phyloP scores from a whole-genome alignment of 176 grass and related monocot genomes.

The Triticum monococcum region DNA sequence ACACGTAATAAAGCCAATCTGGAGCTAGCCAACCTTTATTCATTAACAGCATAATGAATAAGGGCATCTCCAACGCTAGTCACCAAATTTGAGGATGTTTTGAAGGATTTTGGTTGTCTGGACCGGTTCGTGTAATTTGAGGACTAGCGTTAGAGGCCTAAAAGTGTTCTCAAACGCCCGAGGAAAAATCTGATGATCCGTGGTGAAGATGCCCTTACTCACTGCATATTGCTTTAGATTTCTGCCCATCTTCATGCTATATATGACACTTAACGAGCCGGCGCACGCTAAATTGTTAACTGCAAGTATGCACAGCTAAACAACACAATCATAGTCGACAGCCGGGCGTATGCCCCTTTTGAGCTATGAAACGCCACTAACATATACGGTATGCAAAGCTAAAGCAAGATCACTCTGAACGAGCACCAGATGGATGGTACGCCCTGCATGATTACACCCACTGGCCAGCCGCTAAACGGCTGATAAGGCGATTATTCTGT shows the following conservation, averaged over 20 bases:
- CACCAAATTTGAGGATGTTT: too few species aligned
- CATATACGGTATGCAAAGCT: neutral
- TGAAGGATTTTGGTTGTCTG: too few species aligned
- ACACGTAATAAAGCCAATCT: too few species aligned
- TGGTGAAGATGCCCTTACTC: neutral
- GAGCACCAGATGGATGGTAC: neutral
- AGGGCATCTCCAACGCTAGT: too few species aligned
- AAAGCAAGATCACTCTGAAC: neutral
- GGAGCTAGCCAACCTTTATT: too few species aligned
- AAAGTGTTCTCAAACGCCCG: too few species aligned
- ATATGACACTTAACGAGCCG: neutral
- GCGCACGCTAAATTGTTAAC: neutral
- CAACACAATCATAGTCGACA: neutral
- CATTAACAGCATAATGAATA: too few species aligned
- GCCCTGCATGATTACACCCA: constrained; percentile 17
- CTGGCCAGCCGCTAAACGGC: neutral
- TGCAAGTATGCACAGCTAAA: neutral
- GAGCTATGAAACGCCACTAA: neutral
- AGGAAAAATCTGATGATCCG: too few species aligned
- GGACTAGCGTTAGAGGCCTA: too few species aligned
- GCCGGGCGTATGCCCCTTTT: neutral
- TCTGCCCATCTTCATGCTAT: neutral
- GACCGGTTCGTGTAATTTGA: too few species aligned
- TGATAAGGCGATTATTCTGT: constrained; percentile 4
- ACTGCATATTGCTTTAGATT: neutral